Percentiles rank a stretch among this genome's conserved stretches.
Evolutionary conservation across 108 stramenopile genomes (phyloP).

Genomic region (Nitzschia sp.): DNA sequence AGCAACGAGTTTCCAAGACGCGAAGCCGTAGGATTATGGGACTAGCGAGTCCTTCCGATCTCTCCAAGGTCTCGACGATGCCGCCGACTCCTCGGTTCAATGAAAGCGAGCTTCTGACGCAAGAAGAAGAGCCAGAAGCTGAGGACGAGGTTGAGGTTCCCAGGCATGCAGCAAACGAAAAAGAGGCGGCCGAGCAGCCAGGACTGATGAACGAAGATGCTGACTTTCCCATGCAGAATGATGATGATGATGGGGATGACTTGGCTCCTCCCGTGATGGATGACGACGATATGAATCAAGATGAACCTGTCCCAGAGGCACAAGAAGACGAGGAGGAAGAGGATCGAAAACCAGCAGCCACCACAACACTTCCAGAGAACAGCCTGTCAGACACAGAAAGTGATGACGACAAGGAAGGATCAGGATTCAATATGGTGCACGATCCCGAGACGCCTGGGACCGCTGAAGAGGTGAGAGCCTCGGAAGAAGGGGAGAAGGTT

Average conservation of each 20-base stretch:
- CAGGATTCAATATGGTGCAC: constrained; percentile 33
- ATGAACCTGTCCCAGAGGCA: constrained; percentile 21
- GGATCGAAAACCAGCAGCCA: constrained; percentile 13
- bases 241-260: constrained; percentile 35
- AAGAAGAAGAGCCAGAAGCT: too few species aligned
- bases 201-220: neutral
- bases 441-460: constrained; percentile 29
- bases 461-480: constrained; percentile 2
- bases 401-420: constrained; percentile 29
- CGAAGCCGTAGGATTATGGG: neutral
- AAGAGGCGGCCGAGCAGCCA: too few species aligned
- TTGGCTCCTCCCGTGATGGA: constrained; percentile 34
- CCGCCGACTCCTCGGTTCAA: constrained; percentile 39
- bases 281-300: constrained; percentile 34
- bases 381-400: constrained; percentile 22
- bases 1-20: neutral
- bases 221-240: neutral
- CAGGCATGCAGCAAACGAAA: too few species aligned
- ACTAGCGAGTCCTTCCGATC: constrained; percentile 40
- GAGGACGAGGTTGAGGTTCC: too few species aligned
- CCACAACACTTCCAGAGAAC: neutral
- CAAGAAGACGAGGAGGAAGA: constrained; percentile 16
- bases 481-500: constrained; percentile 11
- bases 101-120: too few species aligned
- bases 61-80: constrained; percentile 44